Percentiles rank a stretch among this genome's conserved stretches.
Evolutionary conservation across 2,329 filamentous ascomycete genomes (phyloP).

Genomic region (Colletotrichum sp.): DNA sequence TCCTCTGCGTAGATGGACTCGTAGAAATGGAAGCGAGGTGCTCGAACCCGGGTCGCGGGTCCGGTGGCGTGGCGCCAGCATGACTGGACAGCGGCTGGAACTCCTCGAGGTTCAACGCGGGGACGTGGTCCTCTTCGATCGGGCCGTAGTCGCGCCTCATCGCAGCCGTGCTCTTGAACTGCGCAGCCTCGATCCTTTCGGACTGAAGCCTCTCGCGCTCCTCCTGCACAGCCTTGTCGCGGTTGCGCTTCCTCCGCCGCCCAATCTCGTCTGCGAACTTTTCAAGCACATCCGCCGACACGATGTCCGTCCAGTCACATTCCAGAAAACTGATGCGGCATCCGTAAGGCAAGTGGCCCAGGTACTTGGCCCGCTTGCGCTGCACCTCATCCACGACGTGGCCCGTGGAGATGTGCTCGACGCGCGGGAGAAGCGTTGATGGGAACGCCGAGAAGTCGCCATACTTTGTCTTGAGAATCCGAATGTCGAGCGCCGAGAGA

Average conservation of each 20-base stretch:
- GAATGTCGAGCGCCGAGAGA: conserved; percentile 87
- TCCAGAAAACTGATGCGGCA: conserved; percentile 91
- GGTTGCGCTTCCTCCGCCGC: conserved; percentile 75
- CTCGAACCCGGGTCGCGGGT: conserved; percentile 66
- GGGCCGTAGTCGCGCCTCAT: conserved; percentile 44
- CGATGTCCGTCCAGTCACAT: conserved; percentile 94
- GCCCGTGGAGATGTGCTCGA: conserved; percentile 88
- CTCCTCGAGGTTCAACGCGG: conserved; percentile 60
- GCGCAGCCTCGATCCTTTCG: conserved; percentile 78
- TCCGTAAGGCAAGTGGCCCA: conserved; percentile 86
- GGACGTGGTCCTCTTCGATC: conserved; percentile 43
- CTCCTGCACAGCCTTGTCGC: conserved; percentile 84
- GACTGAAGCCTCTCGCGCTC: conserved; percentile 85
- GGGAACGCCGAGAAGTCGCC: conserved; percentile 84
- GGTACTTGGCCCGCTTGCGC: conserved; percentile 83
- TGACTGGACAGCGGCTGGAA: conserved; percentile 67
- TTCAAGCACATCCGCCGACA: conserved; percentile 75
- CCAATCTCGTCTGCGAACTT: conserved; percentile 80
- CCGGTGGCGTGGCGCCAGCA: conserved; percentile 58
- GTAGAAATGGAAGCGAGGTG: conserved; percentile 80
- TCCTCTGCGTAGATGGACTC: conserved; percentile 76
- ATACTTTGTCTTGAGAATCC: conserved; percentile 89
- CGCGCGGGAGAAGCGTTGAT: conserved; percentile 81
- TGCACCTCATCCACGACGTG: conserved; percentile 87
- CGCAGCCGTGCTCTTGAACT: conserved; percentile 59